A percentile compares a stretch with the other conserved stretches of the same genome.
phyloP scores from a whole-genome alignment of 139 green algal genomes.

The Chlamydomonas applanata region DNA sequence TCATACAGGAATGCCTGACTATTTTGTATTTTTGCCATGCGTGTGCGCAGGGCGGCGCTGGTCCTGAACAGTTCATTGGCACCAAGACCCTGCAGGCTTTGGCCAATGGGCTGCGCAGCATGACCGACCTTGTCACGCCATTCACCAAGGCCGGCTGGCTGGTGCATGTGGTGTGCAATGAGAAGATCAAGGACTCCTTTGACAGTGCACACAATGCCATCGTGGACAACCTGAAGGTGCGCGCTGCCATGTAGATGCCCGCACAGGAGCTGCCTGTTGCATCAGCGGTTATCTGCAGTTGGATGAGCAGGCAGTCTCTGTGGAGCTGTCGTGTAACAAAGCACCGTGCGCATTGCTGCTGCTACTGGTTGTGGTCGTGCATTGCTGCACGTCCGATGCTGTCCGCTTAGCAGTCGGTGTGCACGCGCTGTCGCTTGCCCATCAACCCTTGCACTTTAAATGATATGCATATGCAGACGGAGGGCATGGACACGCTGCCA shows the following conservation, averaged over 20 bases:
- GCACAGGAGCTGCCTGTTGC: no score
- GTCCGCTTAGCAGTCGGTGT: no score
- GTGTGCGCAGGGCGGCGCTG: constrained; percentile 15
- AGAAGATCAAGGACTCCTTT: constrained; percentile 40
- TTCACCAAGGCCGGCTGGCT: constrained; percentile 53
- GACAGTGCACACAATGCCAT: constrained; percentile 42
- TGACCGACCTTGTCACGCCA: neutral
- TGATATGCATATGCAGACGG: constrained; percentile 25
- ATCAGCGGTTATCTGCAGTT: no score
- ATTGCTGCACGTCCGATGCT: no score
- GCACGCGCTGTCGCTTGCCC: no score
- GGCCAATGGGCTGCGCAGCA: neutral
- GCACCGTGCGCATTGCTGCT: no score
- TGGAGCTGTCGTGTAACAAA: no score
- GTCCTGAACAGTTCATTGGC: neutral
- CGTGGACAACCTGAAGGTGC: constrained; percentile 41
- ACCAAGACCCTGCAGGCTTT: neutral
- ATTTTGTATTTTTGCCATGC: neutral
- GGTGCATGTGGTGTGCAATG: constrained; percentile 39
- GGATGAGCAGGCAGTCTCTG: no score
- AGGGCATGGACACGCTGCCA: constrained; percentile 28
- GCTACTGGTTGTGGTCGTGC: no score
- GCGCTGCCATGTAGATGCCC: neutral
- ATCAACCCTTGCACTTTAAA: neutral
- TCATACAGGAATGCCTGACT: no score